Conservation (phyloP, 2,329 filamentous ascomycete species). For the Coniella vitis region DNA sequence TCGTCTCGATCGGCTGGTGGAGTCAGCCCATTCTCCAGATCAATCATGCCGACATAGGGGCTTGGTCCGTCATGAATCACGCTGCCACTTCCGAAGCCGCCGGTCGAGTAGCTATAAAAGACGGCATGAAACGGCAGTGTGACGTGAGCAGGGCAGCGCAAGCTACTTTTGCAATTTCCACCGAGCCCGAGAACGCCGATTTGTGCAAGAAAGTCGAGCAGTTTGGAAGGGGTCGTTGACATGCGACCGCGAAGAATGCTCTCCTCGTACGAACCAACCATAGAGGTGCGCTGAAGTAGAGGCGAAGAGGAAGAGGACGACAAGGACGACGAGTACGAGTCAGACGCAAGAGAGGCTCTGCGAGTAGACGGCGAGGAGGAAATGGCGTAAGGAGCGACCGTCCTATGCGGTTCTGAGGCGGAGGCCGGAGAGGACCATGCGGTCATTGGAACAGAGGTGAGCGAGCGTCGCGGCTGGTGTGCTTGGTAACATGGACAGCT, state of each 20-base stretch:
- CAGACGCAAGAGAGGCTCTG: constrained; percentile 64
- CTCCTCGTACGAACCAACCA: constrained; percentile 98
- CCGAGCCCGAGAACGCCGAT: constrained; percentile 89
- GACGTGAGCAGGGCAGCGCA: constrained; percentile 84
- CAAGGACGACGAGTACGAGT: constrained; percentile 32
- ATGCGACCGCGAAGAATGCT: constrained; percentile 91
- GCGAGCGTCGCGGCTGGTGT: constrained; percentile 69
- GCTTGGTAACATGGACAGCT: constrained; percentile 65
- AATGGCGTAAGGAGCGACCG: constrained; percentile 27
- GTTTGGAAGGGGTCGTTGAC: constrained; percentile 91
- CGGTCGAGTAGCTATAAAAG: constrained; percentile 80
- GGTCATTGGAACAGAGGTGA: constrained; percentile 51
- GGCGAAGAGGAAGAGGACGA: constrained; percentile 32
- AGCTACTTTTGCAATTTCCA: constrained; percentile 77
- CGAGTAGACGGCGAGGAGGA: constrained; percentile 26
- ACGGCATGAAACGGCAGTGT: constrained; percentile 88
- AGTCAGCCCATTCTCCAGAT: constrained; percentile 72
- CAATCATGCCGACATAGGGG: constrained; percentile 89
- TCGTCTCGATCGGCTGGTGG: constrained; percentile 37
- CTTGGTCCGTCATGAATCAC: constrained; percentile 80
- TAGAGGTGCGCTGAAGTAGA: constrained; percentile 79
- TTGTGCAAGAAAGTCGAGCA: constrained; percentile 86
- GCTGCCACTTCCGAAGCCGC: constrained; percentile 54
- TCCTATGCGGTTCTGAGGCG: constrained; percentile 42
- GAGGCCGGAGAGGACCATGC: constrained; percentile 29